Evolutionary conservation across 208 protist species (phyloP).

Genomic region (Crithidia acanthocephali): DNA sequence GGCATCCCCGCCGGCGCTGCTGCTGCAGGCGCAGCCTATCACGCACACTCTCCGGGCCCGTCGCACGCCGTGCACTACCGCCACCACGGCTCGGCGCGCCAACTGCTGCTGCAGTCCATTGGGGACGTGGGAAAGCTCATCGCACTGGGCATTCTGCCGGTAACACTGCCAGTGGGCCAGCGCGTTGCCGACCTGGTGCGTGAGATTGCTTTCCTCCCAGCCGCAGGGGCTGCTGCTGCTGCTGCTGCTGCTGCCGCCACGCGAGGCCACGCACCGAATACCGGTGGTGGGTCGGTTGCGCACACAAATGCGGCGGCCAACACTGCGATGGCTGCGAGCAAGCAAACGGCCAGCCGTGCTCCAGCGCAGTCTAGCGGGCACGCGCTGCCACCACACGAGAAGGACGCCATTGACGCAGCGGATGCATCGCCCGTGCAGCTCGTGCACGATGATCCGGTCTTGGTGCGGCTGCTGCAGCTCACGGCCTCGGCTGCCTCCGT

Average conservation of each 20-base stretch:
- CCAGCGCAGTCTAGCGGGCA: background rate
- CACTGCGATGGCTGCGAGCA: too few relatives aligned
- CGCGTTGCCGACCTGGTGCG: conserved; percentile 58
- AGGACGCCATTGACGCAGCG: background rate
- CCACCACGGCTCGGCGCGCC: conserved; percentile 31
- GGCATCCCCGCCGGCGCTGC: background rate
- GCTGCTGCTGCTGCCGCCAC: background rate
- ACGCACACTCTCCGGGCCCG: background rate
- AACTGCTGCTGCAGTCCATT: conserved; percentile 63
- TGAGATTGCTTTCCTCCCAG: conserved; percentile 35
- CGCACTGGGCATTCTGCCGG: conserved; percentile 65
- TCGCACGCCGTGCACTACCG: conserved; percentile 26
- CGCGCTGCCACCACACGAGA: background rate
- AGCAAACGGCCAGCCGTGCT: too few relatives aligned
- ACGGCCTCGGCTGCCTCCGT: conserved; percentile 58
- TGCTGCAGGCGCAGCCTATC: background rate
- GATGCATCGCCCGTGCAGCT: conserved; percentile 3
- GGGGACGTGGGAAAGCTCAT: conserved; percentile 72
- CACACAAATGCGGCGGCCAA: too few relatives aligned
- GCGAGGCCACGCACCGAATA: background rate
- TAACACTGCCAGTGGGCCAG: conserved; percentile 43
- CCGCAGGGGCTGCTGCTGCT: background rate
- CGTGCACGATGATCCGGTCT: conserved; percentile 62
- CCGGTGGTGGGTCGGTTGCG: too few relatives aligned
- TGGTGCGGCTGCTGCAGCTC: conserved; percentile 63